phyloP scores from a whole-genome alignment of 306 rosid genomes.

The Malus orientalis region DNA sequence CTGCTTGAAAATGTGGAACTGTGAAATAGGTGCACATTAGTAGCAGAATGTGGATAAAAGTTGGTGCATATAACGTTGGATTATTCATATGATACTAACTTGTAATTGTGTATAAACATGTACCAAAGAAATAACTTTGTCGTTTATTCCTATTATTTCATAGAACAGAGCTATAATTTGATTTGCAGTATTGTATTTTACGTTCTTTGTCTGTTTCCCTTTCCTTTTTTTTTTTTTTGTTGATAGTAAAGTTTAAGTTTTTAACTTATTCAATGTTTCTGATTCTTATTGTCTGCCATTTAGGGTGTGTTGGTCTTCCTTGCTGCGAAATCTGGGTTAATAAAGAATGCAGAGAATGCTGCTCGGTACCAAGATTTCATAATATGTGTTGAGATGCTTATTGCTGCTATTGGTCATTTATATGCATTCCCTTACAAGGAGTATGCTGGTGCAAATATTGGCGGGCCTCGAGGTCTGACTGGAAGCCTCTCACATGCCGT shows the following conservation, averaged over 20 bases:
- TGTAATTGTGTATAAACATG: background rate
- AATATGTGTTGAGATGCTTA: constrained; percentile 94
- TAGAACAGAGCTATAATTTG: background rate
- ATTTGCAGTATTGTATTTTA: background rate
- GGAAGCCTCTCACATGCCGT: constrained; percentile 90
- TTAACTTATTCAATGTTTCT: constrained; percentile 1
- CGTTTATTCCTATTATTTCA: background rate
- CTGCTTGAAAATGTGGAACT: background rate
- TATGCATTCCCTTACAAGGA: constrained; percentile 99
- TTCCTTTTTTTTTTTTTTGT: background rate
- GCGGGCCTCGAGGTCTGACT: constrained; percentile 60
- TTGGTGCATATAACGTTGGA: background rate
- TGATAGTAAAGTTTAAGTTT: background rate
- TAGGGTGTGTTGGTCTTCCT: constrained; percentile 96
- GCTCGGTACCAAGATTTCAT: constrained; percentile 84
- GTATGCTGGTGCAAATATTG: constrained; percentile 97
- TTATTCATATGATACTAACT: background rate
- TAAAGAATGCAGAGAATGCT: constrained; percentile 81
- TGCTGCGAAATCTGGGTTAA: constrained; percentile 82
- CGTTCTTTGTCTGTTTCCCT: background rate
- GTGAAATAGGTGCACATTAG: background rate
- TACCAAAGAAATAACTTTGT: background rate
- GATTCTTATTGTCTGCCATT: constrained; percentile 19
- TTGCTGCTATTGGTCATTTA: constrained; percentile 87
- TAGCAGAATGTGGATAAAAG: background rate